Base-by-base conservation (phyloP, 371 early-diverging fungal genomes). In the Mucor saturninus region DNA sequence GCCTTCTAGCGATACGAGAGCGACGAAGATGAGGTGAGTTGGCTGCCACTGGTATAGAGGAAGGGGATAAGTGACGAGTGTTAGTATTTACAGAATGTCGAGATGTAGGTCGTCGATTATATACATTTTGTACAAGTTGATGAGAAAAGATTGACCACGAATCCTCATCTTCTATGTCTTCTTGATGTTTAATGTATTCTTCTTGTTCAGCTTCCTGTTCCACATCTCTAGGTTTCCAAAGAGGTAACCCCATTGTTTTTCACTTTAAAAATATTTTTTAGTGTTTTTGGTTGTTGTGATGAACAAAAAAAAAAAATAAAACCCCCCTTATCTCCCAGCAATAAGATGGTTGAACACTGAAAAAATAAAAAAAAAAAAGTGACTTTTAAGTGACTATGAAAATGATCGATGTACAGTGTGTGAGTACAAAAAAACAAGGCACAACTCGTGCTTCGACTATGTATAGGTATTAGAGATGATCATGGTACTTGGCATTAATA, bases 181-280 rank as follows among this genome's bases (percentile, higher is more conserved):
- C 37, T 43, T 50, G 50, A 13, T 50, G 50, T 30, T 50, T 50
- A 30, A 50, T 50, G 10, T 28, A 50, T 14, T 50, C 50, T 30
- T 50, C 50, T 2, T 50, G 29, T 9, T 30, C 26, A 5, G 9
- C 13, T 30, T 50, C 50, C 30, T 50, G 30, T 30, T 50, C 50
- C 4, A 62, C 9, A 21, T 62, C 58, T 56, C 37, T 64, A 30
- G 67, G 67, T 58, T 62, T 67, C 62, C 62, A 67, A 37, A 67
- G 40, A 9, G 67, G 67, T 29, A 67, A 46, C 38, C 67, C 67
- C 67, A 67, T 67, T 55, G 5, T 46, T 14, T 5, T 42, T 9
- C 42, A 42, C 21, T 21, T 21, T 21, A 21, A 21, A 21, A 21
- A 21, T 21, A 21, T 21, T 21, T 21, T 21, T 21, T 21, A 21